Evolutionary conservation across 1,284 basidiomycete genomes (phyloP).

Genomic region (Chondrostereum purpureum): DNA sequence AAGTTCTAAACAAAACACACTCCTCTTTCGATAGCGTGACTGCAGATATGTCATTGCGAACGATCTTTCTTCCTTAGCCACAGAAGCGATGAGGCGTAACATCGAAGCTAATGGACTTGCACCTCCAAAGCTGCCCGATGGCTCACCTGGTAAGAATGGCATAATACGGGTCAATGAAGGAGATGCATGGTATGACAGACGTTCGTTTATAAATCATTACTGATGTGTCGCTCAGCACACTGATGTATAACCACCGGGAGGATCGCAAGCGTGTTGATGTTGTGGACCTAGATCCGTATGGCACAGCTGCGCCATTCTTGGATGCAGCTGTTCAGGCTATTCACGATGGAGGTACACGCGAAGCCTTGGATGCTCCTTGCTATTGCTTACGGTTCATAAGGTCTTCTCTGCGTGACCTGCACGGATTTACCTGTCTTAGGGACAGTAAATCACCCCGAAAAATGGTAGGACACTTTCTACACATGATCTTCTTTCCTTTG

Average conservation of each 20-base stretch:
- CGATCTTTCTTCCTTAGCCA: conserved; percentile 82
- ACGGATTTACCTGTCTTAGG: conserved; percentile 94
- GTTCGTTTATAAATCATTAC: background rate
- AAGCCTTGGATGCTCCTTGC: background rate
- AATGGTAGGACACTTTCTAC: conserved; percentile 58
- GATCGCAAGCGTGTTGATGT: conserved; percentile 80
- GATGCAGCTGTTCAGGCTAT: conserved; percentile 95
- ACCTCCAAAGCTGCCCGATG: conserved; percentile 21
- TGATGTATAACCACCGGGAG: conserved; percentile 88
- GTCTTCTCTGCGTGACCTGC: conserved; percentile 92
- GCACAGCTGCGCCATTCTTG: conserved; percentile 94
- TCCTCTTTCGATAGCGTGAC: conserved; percentile 8
- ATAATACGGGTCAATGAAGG: conserved; percentile 82
- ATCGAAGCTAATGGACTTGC: conserved; percentile 84
- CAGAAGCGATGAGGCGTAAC: conserved; percentile 84
- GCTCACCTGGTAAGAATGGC: conserved; percentile 24
- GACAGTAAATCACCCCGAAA: conserved; percentile 93
- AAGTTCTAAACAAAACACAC: conserved; percentile 13
- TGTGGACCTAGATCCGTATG: conserved; percentile 96
- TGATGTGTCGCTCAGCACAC: conserved; percentile 42
- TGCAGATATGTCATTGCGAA: conserved; percentile 87
- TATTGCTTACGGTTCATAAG: conserved; percentile 31
- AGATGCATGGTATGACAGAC: conserved; percentile 82
- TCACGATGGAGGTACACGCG: conserved; percentile 69
- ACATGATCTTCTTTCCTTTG: background rate